Conservation (phyloP, 306 rosid genomes). For the Vicia faba region DNA sequence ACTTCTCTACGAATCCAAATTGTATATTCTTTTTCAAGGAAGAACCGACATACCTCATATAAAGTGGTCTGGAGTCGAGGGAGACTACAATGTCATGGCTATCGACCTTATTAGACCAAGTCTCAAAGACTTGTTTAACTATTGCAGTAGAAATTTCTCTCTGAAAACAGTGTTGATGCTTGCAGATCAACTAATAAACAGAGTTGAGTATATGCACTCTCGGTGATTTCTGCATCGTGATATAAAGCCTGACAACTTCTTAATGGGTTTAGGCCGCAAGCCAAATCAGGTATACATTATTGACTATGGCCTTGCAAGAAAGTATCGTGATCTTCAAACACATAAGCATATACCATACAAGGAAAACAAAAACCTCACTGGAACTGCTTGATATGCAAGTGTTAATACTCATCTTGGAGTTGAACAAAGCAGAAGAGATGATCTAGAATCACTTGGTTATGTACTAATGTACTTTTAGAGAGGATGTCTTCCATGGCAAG, state of each 20-base stretch:
- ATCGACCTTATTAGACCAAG: constrained; percentile 94
- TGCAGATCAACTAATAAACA: constrained; percentile 85
- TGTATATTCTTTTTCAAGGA: constrained; percentile 91
- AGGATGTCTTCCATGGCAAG: constrained; percentile 99
- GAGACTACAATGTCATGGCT: constrained; percentile 88
- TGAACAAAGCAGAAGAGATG: constrained; percentile 99
- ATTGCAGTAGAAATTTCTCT: constrained; percentile 74
- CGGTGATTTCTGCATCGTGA: constrained; percentile 94
- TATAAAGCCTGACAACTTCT: constrained; percentile 91
- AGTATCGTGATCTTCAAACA: constrained; percentile 94
- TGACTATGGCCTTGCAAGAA: constrained; percentile 97
- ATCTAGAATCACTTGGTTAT: constrained; percentile 96
- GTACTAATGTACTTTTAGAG: constrained; percentile 97
- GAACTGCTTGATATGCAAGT: constrained; percentile 99
- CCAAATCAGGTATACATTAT: constrained; percentile 95
- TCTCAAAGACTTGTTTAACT: constrained; percentile 84
- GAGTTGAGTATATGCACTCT: constrained; percentile 91
- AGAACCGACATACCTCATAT: constrained; percentile 92
- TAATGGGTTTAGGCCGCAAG: constrained; percentile 93
- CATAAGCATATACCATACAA: constrained; percentile 99
- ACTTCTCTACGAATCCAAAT: constrained; percentile 87
- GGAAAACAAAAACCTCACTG: constrained; percentile 98
- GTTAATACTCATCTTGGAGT: constrained; percentile 98
- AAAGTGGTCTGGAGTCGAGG: constrained; percentile 92
- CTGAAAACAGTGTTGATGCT: constrained; percentile 93